Evolutionary conservation across 169 alveolate genomes (phyloP).

Genomic region (Toxoplasma gondii): DNA sequence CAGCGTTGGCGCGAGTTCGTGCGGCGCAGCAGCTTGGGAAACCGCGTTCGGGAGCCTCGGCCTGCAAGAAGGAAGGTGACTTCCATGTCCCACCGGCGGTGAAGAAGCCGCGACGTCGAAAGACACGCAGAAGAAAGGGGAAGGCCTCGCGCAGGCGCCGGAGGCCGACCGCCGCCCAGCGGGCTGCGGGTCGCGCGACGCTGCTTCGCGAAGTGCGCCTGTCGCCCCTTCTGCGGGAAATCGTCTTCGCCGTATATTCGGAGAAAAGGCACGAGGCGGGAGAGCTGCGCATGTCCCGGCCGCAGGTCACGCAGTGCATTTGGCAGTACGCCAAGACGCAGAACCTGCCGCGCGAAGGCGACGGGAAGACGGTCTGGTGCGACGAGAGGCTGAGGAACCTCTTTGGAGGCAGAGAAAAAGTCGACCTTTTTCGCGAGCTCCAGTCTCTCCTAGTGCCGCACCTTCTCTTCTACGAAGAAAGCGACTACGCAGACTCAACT

Average conservation of each 20-base stretch:
- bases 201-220: conserved; percentile 17
- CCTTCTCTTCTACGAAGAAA: conserved; percentile 38
- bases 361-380: background rate
- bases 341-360: background rate
- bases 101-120: background rate
- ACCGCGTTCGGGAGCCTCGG: background rate
- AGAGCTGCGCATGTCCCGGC: conserved; percentile 36
- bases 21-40: background rate
- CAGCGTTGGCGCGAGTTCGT: background rate
- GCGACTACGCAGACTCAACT: background rate
- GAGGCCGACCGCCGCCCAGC: conserved; percentile 29
- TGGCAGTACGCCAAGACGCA: conserved; percentile 21
- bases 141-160: background rate
- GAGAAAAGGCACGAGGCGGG: background rate
- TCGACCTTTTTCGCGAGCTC: conserved; percentile 15
- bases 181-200: background rate
- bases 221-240: background rate
- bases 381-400: background rate
- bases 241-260: background rate
- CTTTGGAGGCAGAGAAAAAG: background rate
- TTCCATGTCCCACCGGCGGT: background rate
- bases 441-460: conserved; percentile 39
- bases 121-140: background rate
- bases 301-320: background rate
- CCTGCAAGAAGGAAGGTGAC: background rate